Conservation (phyloP, 352 stramenopile genomes). For the Globisporangium yorkense region DNA sequence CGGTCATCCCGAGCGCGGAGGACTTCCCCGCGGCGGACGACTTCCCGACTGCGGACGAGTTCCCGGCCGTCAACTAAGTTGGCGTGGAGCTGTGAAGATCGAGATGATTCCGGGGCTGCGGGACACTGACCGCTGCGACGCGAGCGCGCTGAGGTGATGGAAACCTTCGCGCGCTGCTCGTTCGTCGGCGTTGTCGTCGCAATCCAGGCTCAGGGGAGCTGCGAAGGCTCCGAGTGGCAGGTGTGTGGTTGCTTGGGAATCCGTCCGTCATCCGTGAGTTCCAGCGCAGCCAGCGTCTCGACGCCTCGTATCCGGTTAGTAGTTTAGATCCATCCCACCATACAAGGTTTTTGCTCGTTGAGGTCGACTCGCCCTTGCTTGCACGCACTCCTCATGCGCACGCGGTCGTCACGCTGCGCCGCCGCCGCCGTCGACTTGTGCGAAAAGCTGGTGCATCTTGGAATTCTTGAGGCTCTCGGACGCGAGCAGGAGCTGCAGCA, state of each 20-base stretch:
- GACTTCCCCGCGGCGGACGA: conserved; percentile 28
- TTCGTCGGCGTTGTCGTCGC: background rate
- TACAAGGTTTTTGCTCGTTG: conserved; percentile 16
- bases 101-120: background rate
- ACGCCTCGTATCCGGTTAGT: conserved; percentile 13
- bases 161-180: background rate
- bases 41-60: conserved; percentile 29
- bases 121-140: too few species aligned
- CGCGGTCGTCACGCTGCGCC: background rate
- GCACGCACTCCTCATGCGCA: background rate
- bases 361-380: conserved; percentile 4
- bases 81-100: background rate
- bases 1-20: conserved; percentile 22
- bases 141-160: background rate
- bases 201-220: background rate
- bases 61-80: conserved; percentile 31
- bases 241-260: background rate
- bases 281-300: background rate
- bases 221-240: background rate
- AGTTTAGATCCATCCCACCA: conserved; percentile 24
- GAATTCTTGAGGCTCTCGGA: conserved; percentile 67
- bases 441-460: conserved; percentile 74
- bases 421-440: conserved; percentile 32
- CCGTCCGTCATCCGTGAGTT: background rate
- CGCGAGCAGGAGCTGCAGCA: conserved; percentile 62